Evolutionary conservation across 164 flowering plant species (phyloP), one percentile per base, ranked within the genome.

Genomic region (Pachysandra terminalis): DNA sequence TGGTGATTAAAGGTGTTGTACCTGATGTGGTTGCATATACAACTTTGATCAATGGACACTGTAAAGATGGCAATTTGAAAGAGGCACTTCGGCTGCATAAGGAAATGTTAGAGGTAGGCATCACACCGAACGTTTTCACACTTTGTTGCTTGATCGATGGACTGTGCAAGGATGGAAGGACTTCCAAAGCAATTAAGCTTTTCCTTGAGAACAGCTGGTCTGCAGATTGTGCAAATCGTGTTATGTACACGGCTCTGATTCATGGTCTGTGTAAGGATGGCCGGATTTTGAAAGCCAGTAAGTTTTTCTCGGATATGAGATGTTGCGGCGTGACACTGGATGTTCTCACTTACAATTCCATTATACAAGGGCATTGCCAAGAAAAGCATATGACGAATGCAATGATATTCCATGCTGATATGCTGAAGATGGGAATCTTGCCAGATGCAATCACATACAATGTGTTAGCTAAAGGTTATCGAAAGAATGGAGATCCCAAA

Each of bases 21-120:
- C 91, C 90, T 32, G 93, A 90, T 77, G 87, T 89, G 48, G 88
- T 93, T 55, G 60, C 82, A 28, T 90, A 81, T 66, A 87, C 91
- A 45, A 66, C 82, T 71, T 66, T 93, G 74, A 86, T 93, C 55
- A 81, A 87, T 77, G 91, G 93, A 65, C 85, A 83, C 64, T 81
- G 73, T 56, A 90, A 89, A 73, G 67, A 67, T 64, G 80, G 83
- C 19, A 81, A 87, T 56, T 40, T 78, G 41, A 78, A 84, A 73
- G 87, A 82, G 66, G 93, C 95, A 69, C 66, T 85, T 26, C 48
- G 70, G 60, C 70, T 93, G 59, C 71, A 83, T 59, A 77, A 73
- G 69, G 85, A 83, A 68, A 88, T 90, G 91, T 56, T 65, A 22
- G 88, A 82, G 64, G 71, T 67, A 13, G 90, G 85, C 22, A 9